Evolutionary conservation across 2,329 filamentous ascomycete genomes (phyloP), one percentile per base, ranked within the genome.

Genomic region (Colletotrichum spinosum): DNA sequence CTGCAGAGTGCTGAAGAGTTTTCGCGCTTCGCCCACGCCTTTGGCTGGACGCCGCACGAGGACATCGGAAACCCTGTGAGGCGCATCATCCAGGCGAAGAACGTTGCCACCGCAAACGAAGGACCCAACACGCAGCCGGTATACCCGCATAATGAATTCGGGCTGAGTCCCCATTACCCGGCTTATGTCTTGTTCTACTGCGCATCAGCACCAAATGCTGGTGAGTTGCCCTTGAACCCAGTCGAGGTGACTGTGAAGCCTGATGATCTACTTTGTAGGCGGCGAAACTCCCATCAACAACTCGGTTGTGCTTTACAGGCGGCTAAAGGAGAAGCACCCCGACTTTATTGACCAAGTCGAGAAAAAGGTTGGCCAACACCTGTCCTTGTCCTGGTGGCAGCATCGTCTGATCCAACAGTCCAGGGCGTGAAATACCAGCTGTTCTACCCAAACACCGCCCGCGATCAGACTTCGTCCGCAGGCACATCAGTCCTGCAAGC

Each of bases 21-120:
- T 45, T 71, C 69, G 35, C 55, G 54, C 15, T 72, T 73, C 15
- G 69, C 71, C 8, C 70, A 72, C 34, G 72, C 69, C 4, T 74
- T 74, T 50, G 71, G 72, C 15, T 74, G 60, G 65, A 38, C 53
- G 33, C 61, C 71, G 2, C 69, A 73, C 50, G 68, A 72, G 41
- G 70, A 72, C 13, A 70, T 73, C 42, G 71, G 72, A 12, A 73
- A 73, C 55, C 71, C 69, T 2, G 71, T 73, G 4, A 51, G 70
- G 10, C 64, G 72, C 35, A 71, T 69, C 2, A 52, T 73, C 6
- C 67, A 71, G 15, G 71, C 71, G 2, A 67, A 67, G 45, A 74
- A 73, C 13, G 71, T 73, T 8, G 70, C 71, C 4, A 72, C 70
- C 4, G 73, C 72, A 25, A 75, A 72, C 57, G 73, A 74, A 65